phyloP scores from a whole-genome alignment of 352 stramenopile genomes.

The Phytophthora cajani region DNA sequence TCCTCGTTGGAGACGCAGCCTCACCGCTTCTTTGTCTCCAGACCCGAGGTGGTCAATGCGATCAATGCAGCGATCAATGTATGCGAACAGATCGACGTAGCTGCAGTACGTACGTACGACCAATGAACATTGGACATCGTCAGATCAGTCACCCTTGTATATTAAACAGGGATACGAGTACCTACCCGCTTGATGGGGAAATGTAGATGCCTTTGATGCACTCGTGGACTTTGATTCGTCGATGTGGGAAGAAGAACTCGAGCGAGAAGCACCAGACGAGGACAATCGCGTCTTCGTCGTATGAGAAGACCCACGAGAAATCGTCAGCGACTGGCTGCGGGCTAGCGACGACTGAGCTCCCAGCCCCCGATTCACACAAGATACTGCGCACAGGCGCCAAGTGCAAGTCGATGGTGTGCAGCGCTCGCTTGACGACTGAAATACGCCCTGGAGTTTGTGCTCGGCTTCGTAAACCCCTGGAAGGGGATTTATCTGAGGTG shows the following conservation, averaged over 20 bases:
- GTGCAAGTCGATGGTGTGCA: constrained; percentile 63
- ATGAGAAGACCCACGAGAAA: constrained; percentile 66
- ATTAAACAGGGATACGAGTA: neutral
- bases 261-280: constrained; percentile 66
- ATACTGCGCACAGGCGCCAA: constrained; percentile 49
- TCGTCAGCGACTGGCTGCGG: constrained; percentile 29
- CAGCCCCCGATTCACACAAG: constrained; percentile 35
- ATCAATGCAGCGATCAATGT: constrained; percentile 40
- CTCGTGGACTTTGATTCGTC: constrained; percentile 50
- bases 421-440: constrained; percentile 47
- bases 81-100: constrained; percentile 38
- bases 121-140: constrained; percentile 4
- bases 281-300: constrained; percentile 50
- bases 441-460: constrained; percentile 33
- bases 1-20: constrained; percentile 26
- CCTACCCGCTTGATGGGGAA: constrained; percentile 27
- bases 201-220: constrained; percentile 44
- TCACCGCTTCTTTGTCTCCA: constrained; percentile 38
- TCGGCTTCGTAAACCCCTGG: constrained; percentile 18
- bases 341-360: constrained; percentile 8
- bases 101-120: neutral
- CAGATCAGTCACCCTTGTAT: constrained; percentile 4
- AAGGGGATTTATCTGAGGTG: constrained; percentile 8
- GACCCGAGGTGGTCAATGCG: constrained; percentile 37
- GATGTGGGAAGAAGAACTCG: constrained; percentile 61